phyloP scores from a whole-genome alignment of 192 early-diverging fungal genomes.

The Gaertneriomyces semiglobifer region DNA sequence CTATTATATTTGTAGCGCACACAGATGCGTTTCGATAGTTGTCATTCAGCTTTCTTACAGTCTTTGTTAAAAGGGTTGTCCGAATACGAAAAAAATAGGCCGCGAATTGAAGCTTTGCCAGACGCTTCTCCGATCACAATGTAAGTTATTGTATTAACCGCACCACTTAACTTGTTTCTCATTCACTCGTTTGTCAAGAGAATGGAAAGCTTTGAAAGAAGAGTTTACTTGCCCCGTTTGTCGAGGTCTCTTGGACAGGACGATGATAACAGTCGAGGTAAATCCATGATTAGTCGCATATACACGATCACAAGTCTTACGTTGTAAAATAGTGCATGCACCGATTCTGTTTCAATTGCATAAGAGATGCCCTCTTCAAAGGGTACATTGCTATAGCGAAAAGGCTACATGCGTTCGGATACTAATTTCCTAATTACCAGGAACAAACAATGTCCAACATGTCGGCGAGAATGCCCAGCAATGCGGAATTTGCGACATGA shows the following conservation, averaged over 20 bases:
- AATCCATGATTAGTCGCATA: background rate
- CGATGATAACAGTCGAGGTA: slow-evolving; percentile 24
- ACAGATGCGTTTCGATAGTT: background rate
- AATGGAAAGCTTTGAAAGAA: slow-evolving; percentile 8
- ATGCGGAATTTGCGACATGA: slow-evolving; percentile 28
- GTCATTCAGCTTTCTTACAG: background rate
- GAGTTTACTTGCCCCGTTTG: slow-evolving; percentile 31
- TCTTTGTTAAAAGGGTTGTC: slow-evolving; percentile 1
- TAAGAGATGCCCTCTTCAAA: slow-evolving; percentile 14
- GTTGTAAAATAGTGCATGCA: slow-evolving; percentile 21
- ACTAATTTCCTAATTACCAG: background rate
- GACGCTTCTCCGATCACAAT: slow-evolving; percentile 6
- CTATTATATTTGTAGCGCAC: background rate
- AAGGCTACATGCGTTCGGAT: background rate
- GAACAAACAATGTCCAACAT: slow-evolving; percentile 28
- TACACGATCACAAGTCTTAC: background rate
- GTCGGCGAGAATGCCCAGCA: slow-evolving; percentile 21
- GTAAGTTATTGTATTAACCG: background rate
- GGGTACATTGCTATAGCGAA: background rate
- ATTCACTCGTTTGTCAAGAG: slow-evolving; percentile 1
- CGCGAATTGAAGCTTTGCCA: background rate
- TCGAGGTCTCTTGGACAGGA: slow-evolving; percentile 17
- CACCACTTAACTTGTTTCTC: background rate
- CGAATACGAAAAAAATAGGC: background rate
- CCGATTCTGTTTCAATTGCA: slow-evolving; percentile 25